Conservation (phyloP, 208 protist species). For the Eutreptiella sp. region DNA sequence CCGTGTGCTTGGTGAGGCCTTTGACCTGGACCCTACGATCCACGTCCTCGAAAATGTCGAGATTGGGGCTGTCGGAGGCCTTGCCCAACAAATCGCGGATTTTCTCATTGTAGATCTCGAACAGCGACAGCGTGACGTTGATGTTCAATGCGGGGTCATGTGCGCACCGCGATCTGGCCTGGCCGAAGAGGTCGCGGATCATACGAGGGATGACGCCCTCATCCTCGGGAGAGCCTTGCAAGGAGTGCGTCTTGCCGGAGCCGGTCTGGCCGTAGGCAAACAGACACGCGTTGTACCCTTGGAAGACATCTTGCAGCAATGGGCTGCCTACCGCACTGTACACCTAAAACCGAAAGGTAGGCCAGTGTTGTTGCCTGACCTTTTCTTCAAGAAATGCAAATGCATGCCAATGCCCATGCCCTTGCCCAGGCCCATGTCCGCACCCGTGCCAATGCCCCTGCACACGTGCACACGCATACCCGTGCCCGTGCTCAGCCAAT, state of each 20-base stretch:
- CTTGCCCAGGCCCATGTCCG: too few relatives aligned
- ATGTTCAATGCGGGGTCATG: slow-evolving; percentile 2
- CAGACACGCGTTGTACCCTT: slow-evolving; percentile 36
- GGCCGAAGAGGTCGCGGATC: slow-evolving; percentile 33
- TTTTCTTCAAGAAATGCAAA: too few relatives aligned
- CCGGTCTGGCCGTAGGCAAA: slow-evolving; percentile 41
- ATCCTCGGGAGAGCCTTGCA: slow-evolving; percentile 24
- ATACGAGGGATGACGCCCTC: slow-evolving; percentile 23
- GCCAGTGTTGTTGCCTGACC: too few relatives aligned
- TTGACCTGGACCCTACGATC: slow-evolving; percentile 34
- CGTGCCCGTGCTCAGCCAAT: too few relatives aligned
- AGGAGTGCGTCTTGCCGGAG: slow-evolving; percentile 33
- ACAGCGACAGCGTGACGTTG: slow-evolving; percentile 1
- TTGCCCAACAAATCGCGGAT: slow-evolving; percentile 28
- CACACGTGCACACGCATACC: too few relatives aligned
- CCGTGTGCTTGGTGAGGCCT: slow-evolving; percentile 11
- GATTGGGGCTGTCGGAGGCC: neutral
- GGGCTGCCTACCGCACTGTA: too few relatives aligned
- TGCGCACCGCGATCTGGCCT: slow-evolving; percentile 28
- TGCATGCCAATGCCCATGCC: too few relatives aligned
- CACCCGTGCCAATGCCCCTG: too few relatives aligned
- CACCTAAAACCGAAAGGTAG: too few relatives aligned
- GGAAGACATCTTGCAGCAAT: slow-evolving; percentile 19
- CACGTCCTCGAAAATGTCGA: slow-evolving; percentile 11
- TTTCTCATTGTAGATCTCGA: slow-evolving; percentile 30